phyloP scores from a whole-genome alignment of 176 grass and related monocot genomes.

The Hyparrhenia diplandra region DNA sequence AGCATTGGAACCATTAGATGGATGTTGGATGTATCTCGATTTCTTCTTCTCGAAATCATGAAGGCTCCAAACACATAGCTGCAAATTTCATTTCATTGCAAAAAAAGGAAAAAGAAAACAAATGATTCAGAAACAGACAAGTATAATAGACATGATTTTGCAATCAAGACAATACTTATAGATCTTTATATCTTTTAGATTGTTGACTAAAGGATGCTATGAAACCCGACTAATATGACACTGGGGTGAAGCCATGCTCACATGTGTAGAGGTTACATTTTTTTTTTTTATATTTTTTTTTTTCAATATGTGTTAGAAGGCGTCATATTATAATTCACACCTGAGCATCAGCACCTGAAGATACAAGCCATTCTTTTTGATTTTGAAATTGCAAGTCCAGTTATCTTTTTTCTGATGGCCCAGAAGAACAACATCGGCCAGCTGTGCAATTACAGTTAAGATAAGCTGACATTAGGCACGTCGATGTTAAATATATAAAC shows the following conservation, averaged over 20 bases:
- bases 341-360: conserved; percentile 30
- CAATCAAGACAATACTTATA: too few relatives aligned
- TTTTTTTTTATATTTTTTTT: too few relatives aligned
- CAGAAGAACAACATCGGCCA: too few relatives aligned
- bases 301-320: too few relatives aligned
- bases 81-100: conserved; percentile 14
- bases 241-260: too few relatives aligned
- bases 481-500: neutral
- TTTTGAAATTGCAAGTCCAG: conserved; percentile 53
- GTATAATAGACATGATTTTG: too few relatives aligned
- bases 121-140: neutral
- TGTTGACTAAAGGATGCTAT: too few relatives aligned
- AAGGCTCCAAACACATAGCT: conserved; percentile 58
- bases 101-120: neutral
- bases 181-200: too few relatives aligned
- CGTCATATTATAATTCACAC: neutral
- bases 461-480: neutral
- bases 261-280: neutral
- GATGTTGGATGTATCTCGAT: too few relatives aligned
- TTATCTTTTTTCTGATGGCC: conserved; percentile 63
- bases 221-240: too few relatives aligned
- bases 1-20: too few relatives aligned
- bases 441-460: neutral
- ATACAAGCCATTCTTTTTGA: conserved; percentile 22
- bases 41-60: too few relatives aligned